These are phyloP conservation scores for Sanguinoderma infundibulare DNA, from an alignment of 1,284 basidiomycete genomes.

Conservation along the genomic window DNA sequence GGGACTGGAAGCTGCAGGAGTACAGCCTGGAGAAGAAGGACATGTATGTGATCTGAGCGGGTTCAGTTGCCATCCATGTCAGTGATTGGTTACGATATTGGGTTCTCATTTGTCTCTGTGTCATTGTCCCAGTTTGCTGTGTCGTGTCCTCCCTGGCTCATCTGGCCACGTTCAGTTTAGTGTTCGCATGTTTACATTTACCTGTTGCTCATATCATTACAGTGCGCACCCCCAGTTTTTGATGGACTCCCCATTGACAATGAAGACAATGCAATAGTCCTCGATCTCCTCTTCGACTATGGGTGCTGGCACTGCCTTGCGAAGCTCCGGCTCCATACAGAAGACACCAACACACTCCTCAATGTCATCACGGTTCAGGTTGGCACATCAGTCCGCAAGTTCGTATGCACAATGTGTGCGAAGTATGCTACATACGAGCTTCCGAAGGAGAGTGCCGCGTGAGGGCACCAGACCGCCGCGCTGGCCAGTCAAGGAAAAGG, in stretches of 20 bases:
- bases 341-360: neutral
- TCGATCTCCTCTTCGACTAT: slow-evolving; percentile 32
- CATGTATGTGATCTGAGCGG: too few relatives aligned
- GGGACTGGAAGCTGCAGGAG: too few relatives aligned
- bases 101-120: too few relatives aligned
- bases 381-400: neutral
- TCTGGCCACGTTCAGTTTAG: too few relatives aligned
- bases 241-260: slow-evolving; percentile 30
- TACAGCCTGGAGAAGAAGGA: too few relatives aligned
- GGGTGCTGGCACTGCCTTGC: slow-evolving; percentile 36
- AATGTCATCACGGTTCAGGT: neutral
- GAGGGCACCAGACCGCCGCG: neutral
- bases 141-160: too few relatives aligned
- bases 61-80: too few relatives aligned
- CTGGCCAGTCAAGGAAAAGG: neutral
- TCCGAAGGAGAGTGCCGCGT: neutral
- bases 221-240: slow-evolving; percentile 38
- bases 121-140: too few relatives aligned
- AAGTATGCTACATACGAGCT: neutral
- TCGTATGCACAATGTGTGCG: neutral
- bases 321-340: neutral
- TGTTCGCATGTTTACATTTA: too few relatives aligned
- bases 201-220: too few relatives aligned
- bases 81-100: too few relatives aligned
- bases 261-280: slow-evolving; percentile 26